These are phyloP conservation scores for Boechera stricta DNA, from an alignment of 345 rosid genomes.

Conservation along the genomic window DNA sequence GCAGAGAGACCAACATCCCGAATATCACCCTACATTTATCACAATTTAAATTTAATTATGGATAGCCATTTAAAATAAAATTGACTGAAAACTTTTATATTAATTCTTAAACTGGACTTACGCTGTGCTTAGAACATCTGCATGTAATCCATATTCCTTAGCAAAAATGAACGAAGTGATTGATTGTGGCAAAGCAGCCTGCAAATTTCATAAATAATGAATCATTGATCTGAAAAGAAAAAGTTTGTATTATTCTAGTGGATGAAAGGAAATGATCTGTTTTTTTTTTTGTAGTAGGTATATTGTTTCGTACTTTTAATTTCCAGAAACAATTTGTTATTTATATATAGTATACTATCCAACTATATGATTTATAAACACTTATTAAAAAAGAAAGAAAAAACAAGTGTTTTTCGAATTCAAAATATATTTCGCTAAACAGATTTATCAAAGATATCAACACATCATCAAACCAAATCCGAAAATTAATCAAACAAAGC, in stretches of 20 bases:
- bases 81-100: background rate
- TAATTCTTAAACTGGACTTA: constrained; percentile 42
- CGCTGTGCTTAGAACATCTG: constrained; percentile 88
- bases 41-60: constrained; percentile 2
- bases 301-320: background rate
- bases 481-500: too few species aligned
- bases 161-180: constrained; percentile 78
- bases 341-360: too few species aligned
- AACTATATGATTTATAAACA: too few species aligned
- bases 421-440: too few species aligned
- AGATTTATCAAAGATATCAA: too few species aligned
- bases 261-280: background rate
- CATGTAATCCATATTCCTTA: constrained; percentile 77
- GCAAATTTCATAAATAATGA: constrained; percentile 24
- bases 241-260: constrained; percentile 7
- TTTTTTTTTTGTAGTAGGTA: too few species aligned
- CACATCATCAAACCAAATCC: too few species aligned
- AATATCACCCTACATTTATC: constrained; percentile 69
- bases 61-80: background rate
- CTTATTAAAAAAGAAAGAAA: too few species aligned
- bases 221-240: constrained; percentile 6
- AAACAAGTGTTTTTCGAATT: too few species aligned
- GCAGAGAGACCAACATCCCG: constrained; percentile 69
- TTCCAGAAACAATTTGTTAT: too few species aligned
- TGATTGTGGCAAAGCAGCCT: constrained; percentile 85